phyloP scores from a whole-genome alignment of 2,329 filamentous ascomycete species.

The Fusarium anguioides region DNA sequence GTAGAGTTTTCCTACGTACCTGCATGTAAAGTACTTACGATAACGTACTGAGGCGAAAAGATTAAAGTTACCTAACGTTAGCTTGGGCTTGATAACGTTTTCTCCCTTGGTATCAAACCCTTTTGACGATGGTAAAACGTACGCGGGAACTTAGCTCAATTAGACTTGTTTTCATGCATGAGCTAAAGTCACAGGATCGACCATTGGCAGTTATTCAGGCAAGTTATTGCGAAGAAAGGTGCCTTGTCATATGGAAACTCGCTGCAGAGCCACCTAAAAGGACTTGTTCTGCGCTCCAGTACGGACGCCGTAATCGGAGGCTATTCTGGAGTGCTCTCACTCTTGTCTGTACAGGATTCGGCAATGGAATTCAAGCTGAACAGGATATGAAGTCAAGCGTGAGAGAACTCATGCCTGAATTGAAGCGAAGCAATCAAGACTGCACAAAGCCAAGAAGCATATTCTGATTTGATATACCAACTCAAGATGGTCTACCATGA shows the following conservation, averaged over 20 bases:
- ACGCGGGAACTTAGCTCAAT: not conserved
- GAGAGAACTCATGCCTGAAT: not conserved
- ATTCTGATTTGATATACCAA: not conserved
- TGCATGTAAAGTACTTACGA: not conserved
- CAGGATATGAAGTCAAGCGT: slow-evolving; percentile 2
- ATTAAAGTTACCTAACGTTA: too few species aligned
- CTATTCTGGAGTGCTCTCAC: not conserved
- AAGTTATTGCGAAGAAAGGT: not conserved
- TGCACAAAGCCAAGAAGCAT: not conserved
- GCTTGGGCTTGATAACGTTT: not conserved
- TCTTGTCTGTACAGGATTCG: not conserved
- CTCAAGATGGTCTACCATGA: not conserved
- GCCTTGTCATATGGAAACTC: not conserved
- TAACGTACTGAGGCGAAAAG: too few species aligned
- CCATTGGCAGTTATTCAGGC: not conserved
- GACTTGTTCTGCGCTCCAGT: not conserved
- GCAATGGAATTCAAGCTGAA: not conserved
- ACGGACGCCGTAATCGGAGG: not conserved
- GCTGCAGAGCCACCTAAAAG: not conserved
- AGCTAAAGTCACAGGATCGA: not conserved
- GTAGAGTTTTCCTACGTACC: not conserved
- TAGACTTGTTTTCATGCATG: slow-evolving; percentile 17
- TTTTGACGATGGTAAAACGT: slow-evolving; percentile 1
- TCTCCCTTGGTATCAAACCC: not conserved
- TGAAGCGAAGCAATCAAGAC: not conserved